These are phyloP conservation scores for Chaetothyriales sp. DNA, from an alignment of 2,329 filamentous ascomycete genomes.

Conservation along the genomic window DNA sequence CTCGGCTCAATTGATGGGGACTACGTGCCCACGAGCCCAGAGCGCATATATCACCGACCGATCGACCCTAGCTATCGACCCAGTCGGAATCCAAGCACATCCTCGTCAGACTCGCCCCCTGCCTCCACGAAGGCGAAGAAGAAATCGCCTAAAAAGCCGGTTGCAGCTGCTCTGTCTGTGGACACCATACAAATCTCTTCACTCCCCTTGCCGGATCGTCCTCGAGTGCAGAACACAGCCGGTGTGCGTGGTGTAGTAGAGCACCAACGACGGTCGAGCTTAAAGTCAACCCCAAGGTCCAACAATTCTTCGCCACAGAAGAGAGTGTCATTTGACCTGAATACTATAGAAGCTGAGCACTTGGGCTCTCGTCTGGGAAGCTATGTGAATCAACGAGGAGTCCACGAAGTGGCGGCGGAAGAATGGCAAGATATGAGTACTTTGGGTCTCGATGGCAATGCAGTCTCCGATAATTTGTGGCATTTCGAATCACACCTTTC, in stretches of 20 bases:
- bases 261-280: background rate
- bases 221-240: background rate
- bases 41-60: background rate
- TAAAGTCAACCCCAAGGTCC: background rate
- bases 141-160: background rate
- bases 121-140: background rate
- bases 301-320: background rate
- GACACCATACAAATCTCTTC: background rate
- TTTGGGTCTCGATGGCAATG: background rate
- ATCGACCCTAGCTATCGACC: background rate
- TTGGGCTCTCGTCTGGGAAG: background rate
- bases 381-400: background rate
- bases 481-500: background rate
- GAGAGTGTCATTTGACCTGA: background rate
- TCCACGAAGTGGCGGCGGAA: background rate
- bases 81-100: background rate
- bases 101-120: background rate
- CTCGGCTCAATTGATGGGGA: background rate
- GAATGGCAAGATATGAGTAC: background rate
- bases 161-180: background rate
- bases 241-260: background rate
- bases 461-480: background rate
- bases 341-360: background rate
- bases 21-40: background rate
- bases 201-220: background rate